Evolutionary conservation across 2,329 filamentous ascomycete genomes (phyloP), one percentile per base, ranked within the genome.

Genomic region (Capronia coronata): DNA sequence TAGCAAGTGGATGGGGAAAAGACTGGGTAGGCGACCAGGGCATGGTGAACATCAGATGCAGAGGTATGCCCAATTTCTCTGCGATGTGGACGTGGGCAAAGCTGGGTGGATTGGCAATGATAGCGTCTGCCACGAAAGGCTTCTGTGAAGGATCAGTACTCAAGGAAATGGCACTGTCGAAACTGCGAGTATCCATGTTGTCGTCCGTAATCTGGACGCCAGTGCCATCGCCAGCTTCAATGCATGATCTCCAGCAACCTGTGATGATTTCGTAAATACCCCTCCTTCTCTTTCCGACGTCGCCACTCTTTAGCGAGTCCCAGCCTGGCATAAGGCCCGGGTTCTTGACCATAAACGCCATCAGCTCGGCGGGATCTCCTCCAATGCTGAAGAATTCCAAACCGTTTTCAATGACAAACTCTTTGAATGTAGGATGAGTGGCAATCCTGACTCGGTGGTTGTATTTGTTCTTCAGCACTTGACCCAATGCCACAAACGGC

Each of bases 1-100:
- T 91, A 0, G 88, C 87, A 19, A 95, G 72, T 0, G 89, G 89
- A 61, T 95, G 89, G 0, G 87, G 86, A 58, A 94, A 94, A 0
- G 84, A 79, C 63, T 87, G 82, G 0, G 89, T 94, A 0, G 88
- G 84, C 1, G 86, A 86, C 84, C 87, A 94, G 0, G 89, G 89
- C 87, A 95, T 94, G 51, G 89, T 95, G 68, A 94, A 95, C 86
- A 94, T 94, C 67, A 94, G 71, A 63, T 90, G 85, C 2, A 91
- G 66, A 0, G 87, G 87, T 16, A 90, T 79, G 0, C 86, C 86
- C 19, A 93, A 65, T 21, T 84, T 80, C 66, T 93, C 86, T 0
- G 87, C 87, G 55, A 86, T 88, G 66, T 89, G 86, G 1, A 89
- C 73, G 61, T 89, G 86, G 0, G 83, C 84, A 65, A 90, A 87